Conservation (phyloP, 2,329 filamentous ascomycete genomes). For the Trichoderma sp. region DNA sequence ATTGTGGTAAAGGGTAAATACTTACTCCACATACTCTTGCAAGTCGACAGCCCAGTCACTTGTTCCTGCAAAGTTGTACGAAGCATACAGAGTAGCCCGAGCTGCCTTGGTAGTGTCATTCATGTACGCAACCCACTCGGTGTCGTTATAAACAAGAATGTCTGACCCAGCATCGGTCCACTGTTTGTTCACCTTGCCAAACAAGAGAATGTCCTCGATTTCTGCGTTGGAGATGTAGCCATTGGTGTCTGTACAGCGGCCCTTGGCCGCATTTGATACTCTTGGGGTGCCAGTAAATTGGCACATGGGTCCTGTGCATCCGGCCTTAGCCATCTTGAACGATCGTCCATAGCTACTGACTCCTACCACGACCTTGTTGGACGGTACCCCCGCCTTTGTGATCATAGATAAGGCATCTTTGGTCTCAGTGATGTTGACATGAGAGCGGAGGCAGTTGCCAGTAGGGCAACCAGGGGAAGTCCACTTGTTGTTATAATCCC, state of each 20-base stretch:
- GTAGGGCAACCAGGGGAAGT: constrained; percentile 21
- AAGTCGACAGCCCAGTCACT: not conserved
- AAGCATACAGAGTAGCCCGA: constrained; percentile 17
- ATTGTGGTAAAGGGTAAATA: not conserved
- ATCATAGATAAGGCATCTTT: constrained; percentile 29
- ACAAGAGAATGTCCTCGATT: constrained; percentile 25
- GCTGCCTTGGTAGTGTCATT: constrained; percentile 22
- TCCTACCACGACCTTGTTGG: constrained; percentile 29
- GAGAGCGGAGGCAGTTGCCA: constrained; percentile 14
- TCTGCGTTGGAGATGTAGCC: constrained; percentile 24
- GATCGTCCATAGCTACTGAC: constrained; percentile 29
- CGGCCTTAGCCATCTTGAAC: constrained; percentile 29
- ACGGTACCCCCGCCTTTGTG: constrained; percentile 28
- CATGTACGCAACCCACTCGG: constrained; percentile 29
- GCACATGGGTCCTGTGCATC: constrained; percentile 25
- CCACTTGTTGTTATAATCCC: constrained; percentile 25
- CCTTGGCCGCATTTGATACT: not conserved
- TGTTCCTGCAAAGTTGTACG: constrained; percentile 27
- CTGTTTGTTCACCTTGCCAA: constrained; percentile 13
- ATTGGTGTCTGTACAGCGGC: not conserved
- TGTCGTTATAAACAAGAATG: constrained; percentile 26
- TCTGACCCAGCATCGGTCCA: constrained; percentile 17
- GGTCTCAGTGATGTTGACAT: constrained; percentile 29
- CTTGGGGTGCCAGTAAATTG: constrained; percentile 21
- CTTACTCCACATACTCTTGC: not conserved